A percentile compares a stretch with the other conserved stretches of the same genome.
Evolutionary conservation across 345 rosid species (phyloP).

Genomic region (Aethionema arabicum): DNA sequence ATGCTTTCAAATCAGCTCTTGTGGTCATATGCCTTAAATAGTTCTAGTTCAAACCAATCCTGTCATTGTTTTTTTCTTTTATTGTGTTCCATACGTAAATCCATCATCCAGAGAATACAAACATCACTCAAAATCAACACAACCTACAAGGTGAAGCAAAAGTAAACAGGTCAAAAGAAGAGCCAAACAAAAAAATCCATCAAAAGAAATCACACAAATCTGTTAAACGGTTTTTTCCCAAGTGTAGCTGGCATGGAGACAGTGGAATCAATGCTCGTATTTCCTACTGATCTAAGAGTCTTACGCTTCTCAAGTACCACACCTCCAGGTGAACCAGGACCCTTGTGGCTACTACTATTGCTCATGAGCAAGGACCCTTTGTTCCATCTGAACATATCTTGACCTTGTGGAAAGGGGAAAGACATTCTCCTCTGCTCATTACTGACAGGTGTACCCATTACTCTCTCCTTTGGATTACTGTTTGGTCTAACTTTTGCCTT

Average conservation of each 20-base stretch:
- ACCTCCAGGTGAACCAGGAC: constrained; percentile 49
- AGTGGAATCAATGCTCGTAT: constrained; percentile 73
- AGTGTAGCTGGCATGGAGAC: constrained; percentile 68
- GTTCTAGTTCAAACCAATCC: constrained; percentile 22
- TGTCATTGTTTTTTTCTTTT: constrained; percentile 24
- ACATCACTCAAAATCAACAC: constrained; percentile 48
- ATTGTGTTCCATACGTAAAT: constrained; percentile 46
- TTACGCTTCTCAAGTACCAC: constrained; percentile 43
- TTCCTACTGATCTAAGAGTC: constrained; percentile 60
- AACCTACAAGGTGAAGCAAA: constrained; percentile 32
- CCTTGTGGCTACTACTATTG: constrained; percentile 28
- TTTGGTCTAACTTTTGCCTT: constrained; percentile 75
- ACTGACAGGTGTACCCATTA: constrained; percentile 64
- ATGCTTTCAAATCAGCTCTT: constrained; percentile 1
- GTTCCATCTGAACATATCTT: constrained; percentile 72
- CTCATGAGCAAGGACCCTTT: constrained; percentile 40
- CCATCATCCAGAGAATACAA: constrained; percentile 37
- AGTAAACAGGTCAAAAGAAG: constrained; percentile 20
- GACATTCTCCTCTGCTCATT: constrained; percentile 76
- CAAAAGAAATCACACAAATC: constrained; percentile 74
- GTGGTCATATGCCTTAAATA: neutral
- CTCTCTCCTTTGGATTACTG: constrained; percentile 79
- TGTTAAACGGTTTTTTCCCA: constrained; percentile 87
- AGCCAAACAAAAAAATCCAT: constrained; percentile 2
- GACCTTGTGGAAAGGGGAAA: constrained; percentile 54